phyloP scores from a whole-genome alignment of 768 basidiomycete species.

The Boletus sp. region DNA sequence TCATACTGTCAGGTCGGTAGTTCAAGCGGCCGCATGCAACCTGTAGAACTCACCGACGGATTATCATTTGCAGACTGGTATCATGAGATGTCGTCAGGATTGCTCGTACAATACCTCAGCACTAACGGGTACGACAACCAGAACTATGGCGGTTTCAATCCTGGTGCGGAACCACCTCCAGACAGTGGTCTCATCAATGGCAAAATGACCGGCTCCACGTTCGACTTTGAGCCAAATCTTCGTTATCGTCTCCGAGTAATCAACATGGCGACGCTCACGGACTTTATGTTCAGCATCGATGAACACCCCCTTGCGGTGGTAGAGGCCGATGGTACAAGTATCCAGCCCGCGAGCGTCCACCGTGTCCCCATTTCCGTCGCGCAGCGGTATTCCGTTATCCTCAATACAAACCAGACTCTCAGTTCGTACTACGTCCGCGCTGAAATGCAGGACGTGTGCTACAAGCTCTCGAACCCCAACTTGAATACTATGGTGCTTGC shows the following conservation, averaged over 20 bases:
- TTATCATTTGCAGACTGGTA: conserved; percentile 31
- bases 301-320: conserved; percentile 45
- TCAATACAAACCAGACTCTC: conserved; percentile 39
- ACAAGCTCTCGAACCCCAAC: conserved; percentile 30
- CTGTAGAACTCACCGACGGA: neutral
- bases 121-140: conserved; percentile 24
- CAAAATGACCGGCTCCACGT: conserved; percentile 21
- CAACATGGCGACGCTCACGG: conserved; percentile 48
- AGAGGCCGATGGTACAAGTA: conserved; percentile 47
- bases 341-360: conserved; percentile 39
- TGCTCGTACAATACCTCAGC: conserved; percentile 33
- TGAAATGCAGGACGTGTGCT: conserved; percentile 34
- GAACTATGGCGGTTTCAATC: conserved; percentile 30
- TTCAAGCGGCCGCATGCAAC: neutral
- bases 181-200: conserved; percentile 38
- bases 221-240: conserved; percentile 35
- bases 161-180: conserved; percentile 38
- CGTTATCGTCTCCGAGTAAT: conserved; percentile 48
- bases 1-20: conserved; percentile 36
- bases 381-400: conserved; percentile 50
- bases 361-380: conserved; percentile 44
- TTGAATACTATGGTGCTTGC: conserved; percentile 31
- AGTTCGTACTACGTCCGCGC: conserved; percentile 39
- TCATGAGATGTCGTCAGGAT: conserved; percentile 29
- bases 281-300: conserved; percentile 46